These are phyloP conservation scores for Phascolomyces articulosus DNA, from an alignment of 371 early-diverging fungal species.

Conservation along the genomic window DNA sequence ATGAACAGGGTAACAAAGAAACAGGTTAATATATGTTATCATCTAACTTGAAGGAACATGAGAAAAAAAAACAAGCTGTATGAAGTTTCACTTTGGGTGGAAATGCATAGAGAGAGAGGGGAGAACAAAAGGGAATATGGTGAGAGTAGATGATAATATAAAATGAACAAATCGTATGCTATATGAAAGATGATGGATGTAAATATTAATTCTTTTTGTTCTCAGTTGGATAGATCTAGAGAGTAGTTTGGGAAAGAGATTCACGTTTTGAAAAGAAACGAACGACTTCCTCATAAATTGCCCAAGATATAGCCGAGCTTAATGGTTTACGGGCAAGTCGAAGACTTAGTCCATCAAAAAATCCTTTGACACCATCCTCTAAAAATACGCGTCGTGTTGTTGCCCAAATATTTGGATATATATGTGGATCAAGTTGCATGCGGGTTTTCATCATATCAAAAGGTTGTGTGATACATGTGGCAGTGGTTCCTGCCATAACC, in stretches of 20 bases:
- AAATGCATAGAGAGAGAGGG: too few species aligned
- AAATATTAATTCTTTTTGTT: too few species aligned
- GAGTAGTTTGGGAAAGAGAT: conserved; percentile 8
- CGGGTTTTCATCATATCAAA: conserved; percentile 94
- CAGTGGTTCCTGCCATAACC: conserved; percentile 70
- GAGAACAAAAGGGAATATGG: too few species aligned
- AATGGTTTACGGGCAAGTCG: conserved; percentile 86
- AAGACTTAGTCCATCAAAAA: conserved; percentile 87
- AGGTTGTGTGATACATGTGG: conserved; percentile 89
- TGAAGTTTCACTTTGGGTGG: too few species aligned
- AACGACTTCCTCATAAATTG: conserved; percentile 87
- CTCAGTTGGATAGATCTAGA: not conserved
- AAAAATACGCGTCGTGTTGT: conserved; percentile 65
- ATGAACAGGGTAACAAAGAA: too few species aligned
- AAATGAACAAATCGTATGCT: too few species aligned
- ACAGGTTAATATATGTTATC: too few species aligned
- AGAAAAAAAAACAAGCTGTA: too few species aligned
- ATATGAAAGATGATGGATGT: too few species aligned
- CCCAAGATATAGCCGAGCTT: conserved; percentile 92
- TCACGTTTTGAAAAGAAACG: conserved; percentile 28
- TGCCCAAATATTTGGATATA: conserved; percentile 67
- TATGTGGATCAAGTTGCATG: conserved; percentile 85
- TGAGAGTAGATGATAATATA: too few species aligned
- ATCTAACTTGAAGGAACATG: too few species aligned
- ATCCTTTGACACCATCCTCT: conserved; percentile 76